These are phyloP conservation scores for Kickxella alabastrina DNA, from an alignment of 192 early-diverging fungal species.

Conservation along the genomic window DNA sequence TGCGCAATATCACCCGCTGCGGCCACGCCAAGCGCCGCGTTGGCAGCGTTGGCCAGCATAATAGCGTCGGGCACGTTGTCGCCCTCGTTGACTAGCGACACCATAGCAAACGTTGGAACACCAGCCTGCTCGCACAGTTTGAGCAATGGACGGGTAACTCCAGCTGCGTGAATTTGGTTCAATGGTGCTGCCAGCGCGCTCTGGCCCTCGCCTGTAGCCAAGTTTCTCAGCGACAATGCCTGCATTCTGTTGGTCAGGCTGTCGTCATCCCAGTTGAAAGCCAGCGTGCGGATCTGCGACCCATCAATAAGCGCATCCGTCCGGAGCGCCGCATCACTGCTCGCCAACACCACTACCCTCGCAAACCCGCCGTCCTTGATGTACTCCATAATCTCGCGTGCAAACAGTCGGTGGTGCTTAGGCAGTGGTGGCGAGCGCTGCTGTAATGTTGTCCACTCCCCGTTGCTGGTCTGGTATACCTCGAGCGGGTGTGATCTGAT, in stretches of 20 bases:
- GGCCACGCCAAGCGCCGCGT: constrained; percentile 21
- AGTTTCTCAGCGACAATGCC: constrained; percentile 23
- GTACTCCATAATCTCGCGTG: constrained; percentile 55
- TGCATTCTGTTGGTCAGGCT: constrained; percentile 22
- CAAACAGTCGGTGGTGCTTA: constrained; percentile 49
- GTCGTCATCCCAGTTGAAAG: constrained; percentile 51
- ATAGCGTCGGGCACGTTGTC: constrained; percentile 71
- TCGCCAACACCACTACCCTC: constrained; percentile 60
- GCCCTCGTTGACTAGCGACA: constrained; percentile 69
- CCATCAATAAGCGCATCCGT: constrained; percentile 60
- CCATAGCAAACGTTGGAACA: constrained; percentile 48
- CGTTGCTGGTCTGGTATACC: constrained; percentile 66
- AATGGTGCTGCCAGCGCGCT: constrained; percentile 24
- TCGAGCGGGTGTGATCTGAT: constrained; percentile 32
- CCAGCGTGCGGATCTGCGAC: constrained; percentile 41
- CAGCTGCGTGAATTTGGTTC: constrained; percentile 56
- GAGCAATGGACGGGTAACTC: constrained; percentile 57
- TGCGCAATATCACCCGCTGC: constrained; percentile 3
- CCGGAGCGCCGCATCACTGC: constrained; percentile 63
- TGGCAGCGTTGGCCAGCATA: constrained; percentile 54
- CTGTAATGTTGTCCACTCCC: constrained; percentile 64
- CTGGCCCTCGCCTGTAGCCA: background rate
- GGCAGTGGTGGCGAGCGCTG: constrained; percentile 64
- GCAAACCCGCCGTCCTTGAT: constrained; percentile 52
- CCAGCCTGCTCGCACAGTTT: constrained; percentile 35